Conservation (phyloP, 2,329 filamentous ascomycete species). For the Cladosporium sp. region DNA sequence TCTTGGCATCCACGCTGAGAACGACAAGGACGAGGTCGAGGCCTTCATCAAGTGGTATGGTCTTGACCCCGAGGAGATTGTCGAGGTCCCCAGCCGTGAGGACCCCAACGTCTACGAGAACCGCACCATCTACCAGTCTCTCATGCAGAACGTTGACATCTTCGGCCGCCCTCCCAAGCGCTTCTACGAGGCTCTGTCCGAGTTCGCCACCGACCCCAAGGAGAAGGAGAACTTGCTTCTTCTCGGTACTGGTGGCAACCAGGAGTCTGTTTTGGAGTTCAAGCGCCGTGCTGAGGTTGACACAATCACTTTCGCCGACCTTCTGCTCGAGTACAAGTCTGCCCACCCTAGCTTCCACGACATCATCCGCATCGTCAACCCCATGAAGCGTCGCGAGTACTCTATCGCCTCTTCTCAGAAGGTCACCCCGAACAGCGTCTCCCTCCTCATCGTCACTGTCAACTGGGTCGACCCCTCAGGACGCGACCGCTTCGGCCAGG, state of each 20-base stretch:
- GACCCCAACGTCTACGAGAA: constrained; percentile 71
- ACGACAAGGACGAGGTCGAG: constrained; percentile 72
- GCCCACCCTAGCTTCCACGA: constrained; percentile 86
- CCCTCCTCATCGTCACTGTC: constrained; percentile 95
- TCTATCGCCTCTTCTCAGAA: constrained; percentile 98
- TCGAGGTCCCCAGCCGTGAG: constrained; percentile 87
- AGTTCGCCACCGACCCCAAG: constrained; percentile 75
- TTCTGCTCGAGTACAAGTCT: constrained; percentile 83
- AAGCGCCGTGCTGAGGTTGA: constrained; percentile 89
- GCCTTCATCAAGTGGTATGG: constrained; percentile 90
- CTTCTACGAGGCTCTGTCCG: constrained; percentile 90
- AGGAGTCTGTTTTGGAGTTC: constrained; percentile 82
- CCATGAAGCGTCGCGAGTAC: constrained; percentile 96
- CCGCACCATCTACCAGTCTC: constrained; percentile 86
- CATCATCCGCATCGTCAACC: constrained; percentile 78
- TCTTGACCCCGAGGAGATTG: constrained; percentile 73
- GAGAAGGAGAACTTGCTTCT: constrained; percentile 77
- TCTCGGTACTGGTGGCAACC: constrained; percentile 58
- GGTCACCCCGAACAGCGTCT: constrained; percentile 82
- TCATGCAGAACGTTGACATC: constrained; percentile 91
- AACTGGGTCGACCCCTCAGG: constrained; percentile 88
- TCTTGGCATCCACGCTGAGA: constrained; percentile 92
- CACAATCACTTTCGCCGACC: constrained; percentile 83
- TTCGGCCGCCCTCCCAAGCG: constrained; percentile 95
- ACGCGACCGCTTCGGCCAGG: constrained; percentile 86